Percentiles rank a stretch among this genome's conserved stretches.
phyloP scores from a whole-genome alignment of 768 basidiomycete genomes.

The Gautieria morchelliformis region DNA sequence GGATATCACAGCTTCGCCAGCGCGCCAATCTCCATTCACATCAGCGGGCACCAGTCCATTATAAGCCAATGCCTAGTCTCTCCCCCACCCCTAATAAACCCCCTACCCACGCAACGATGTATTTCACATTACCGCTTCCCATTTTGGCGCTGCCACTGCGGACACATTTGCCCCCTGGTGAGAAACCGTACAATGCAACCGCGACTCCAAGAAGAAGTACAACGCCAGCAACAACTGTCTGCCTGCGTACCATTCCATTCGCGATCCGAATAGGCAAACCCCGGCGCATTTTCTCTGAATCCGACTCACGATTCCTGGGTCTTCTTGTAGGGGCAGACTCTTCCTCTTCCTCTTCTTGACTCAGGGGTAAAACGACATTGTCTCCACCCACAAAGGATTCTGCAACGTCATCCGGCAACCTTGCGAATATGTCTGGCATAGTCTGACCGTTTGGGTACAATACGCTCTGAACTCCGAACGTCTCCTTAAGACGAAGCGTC shows the following conservation, averaged over 20 bases:
- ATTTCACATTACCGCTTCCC: background rate
- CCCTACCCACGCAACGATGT: background rate
- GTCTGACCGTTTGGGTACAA: background rate
- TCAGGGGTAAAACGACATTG: conserved; percentile 11
- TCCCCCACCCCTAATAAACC: background rate
- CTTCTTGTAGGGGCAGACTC: conserved; percentile 13
- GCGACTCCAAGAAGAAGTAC: conserved; percentile 64
- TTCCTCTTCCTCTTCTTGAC: conserved; percentile 13
- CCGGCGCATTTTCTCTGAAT: conserved; percentile 18
- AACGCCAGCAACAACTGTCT: conserved; percentile 44
- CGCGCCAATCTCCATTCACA: no score
- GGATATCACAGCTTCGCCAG: no score
- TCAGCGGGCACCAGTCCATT: background rate
- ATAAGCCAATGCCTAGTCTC: background rate
- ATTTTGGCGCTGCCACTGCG: background rate
- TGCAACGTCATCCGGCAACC: background rate
- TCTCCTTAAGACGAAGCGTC: background rate
- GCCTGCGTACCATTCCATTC: conserved; percentile 17
- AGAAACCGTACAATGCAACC: conserved; percentile 41
- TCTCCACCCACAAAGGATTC: conserved; percentile 9
- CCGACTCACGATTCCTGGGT: conserved; percentile 15
- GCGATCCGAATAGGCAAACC: conserved; percentile 12
- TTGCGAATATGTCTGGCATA: background rate
- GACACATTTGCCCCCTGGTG: background rate
- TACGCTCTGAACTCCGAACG: background rate